These are phyloP conservation scores for Suillus occidentalis DNA, from an alignment of 768 basidiomycete species.

Conservation along the genomic window DNA sequence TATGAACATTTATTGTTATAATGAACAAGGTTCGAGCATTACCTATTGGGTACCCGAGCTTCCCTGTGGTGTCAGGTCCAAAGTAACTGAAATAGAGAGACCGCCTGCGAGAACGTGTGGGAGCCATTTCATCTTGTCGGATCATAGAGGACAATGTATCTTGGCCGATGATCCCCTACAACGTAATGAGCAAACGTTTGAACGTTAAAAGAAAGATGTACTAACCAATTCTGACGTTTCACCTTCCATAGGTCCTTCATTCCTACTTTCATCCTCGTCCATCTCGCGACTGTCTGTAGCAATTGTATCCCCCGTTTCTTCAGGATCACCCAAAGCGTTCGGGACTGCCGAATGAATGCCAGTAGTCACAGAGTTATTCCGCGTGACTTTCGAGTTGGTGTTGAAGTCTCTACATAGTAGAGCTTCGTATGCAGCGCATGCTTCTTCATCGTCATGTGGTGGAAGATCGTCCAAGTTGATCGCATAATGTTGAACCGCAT, in stretches of 20 bases:
- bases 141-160: slow-evolving; percentile 75
- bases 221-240: slow-evolving; percentile 26
- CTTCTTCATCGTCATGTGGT: slow-evolving; percentile 47
- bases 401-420: slow-evolving; percentile 57
- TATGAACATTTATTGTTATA: slow-evolving; percentile 2
- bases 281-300: slow-evolving; percentile 16
- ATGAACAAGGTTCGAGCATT: slow-evolving; percentile 19
- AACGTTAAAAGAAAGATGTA: slow-evolving; percentile 1
- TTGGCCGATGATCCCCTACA: slow-evolving; percentile 68
- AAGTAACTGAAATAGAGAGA: slow-evolving; percentile 46
- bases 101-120: slow-evolving; percentile 56
- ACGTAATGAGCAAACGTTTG: slow-evolving; percentile 9
- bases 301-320: slow-evolving; percentile 11
- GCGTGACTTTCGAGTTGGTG: slow-evolving; percentile 26
- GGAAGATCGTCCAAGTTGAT: slow-evolving; percentile 58
- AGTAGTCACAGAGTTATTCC: slow-evolving; percentile 8
- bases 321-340: background rate
- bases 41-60: slow-evolving; percentile 63
- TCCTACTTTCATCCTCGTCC: slow-evolving; percentile 19
- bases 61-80: slow-evolving; percentile 43
- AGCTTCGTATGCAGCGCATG: slow-evolving; percentile 45
- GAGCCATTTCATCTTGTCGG: slow-evolving; percentile 66
- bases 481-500: slow-evolving; percentile 51
- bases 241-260: slow-evolving; percentile 18
- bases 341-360: background rate